Base-by-base conservation (phyloP, 345 rosid species). In the Dipteronia sinensis region DNA sequence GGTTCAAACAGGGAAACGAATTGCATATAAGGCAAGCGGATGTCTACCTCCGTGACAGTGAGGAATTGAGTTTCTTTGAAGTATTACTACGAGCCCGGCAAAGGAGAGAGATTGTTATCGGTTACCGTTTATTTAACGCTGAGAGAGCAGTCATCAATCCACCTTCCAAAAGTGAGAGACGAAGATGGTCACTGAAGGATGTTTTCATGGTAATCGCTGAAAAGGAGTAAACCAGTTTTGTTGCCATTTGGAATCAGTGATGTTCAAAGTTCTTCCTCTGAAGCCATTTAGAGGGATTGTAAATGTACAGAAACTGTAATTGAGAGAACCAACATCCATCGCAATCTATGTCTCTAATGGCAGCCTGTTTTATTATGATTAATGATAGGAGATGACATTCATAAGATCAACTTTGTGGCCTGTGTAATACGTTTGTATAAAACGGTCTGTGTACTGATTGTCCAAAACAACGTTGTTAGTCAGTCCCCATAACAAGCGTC, bases 91-190 rank as follows among this genome's bases (percentile, higher is more conserved):
- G 89, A 58, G 93, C 89, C 23, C 78, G 90, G 17, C 90, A 81
- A 71, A 81, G 91, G 82, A 84, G 89, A 79, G 96, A 91, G 83
- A 84, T 91, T 17, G 84, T 87, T 66, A 87, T 91, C 22, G 96
- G 96, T 31, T 89, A 89, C 77, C 92, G 91, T 4, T 53, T 66
- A 20, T 83, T 83, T 53, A 79, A 85, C 56, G 84, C 87, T 3
- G 96, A 89, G 84, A 87, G 83, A 84, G 93, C 93, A 46, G 82
- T 91, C 65, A 85, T 89, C 76, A 88, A 91, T 72, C 93, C 93
- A 0, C 84, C 88, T 2, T 76, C 83, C 46, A 91, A 89, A 79
- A 80, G 55, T 20, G 89, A 89, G 85, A 84, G 81, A 58, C 73
- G 78, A 51, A 87, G 68, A 66, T 91, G 93, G 93, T 87, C 90